These are phyloP conservation scores for Salvia hispanica DNA, from an alignment of 257 asterid species.

Conservation along the genomic window DNA sequence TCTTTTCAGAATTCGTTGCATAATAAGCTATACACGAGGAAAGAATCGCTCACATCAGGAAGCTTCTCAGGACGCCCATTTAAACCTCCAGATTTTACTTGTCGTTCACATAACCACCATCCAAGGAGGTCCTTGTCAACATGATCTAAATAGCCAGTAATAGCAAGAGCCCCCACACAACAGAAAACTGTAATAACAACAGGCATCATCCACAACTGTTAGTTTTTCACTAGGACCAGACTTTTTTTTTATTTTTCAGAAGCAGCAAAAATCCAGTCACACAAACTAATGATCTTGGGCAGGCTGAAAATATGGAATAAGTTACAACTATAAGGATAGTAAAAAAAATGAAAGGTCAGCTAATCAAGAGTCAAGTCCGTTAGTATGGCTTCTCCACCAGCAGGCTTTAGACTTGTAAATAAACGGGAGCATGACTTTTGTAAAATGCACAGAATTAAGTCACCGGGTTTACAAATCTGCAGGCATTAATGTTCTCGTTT, in stretches of 20 bases:
- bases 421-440: background rate
- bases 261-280: background rate
- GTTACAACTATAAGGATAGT: background rate
- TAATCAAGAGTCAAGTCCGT: conserved; percentile 1
- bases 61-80: conserved; percentile 99
- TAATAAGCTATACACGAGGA: conserved; percentile 7
- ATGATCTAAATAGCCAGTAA: conserved; percentile 83
- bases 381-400: background rate
- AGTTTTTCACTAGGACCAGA: background rate
- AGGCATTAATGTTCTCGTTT: background rate
- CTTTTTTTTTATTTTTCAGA: background rate
- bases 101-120: conserved; percentile 98
- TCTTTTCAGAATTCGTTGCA: background rate
- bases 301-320: background rate
- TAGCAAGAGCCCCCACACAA: conserved; percentile 92
- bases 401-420: background rate
- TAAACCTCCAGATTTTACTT: conserved; percentile 90
- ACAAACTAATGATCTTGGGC: background rate
- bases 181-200: conserved; percentile 71
- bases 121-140: conserved; percentile 97
- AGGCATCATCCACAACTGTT: background rate
- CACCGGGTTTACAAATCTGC: background rate
- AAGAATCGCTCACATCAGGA: conserved; percentile 73
- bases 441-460: background rate
- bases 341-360: background rate